Evolutionary conservation across 805 yeast genomes (phyloP).

Genomic region (Saccharomyces kudriavzevii): DNA sequence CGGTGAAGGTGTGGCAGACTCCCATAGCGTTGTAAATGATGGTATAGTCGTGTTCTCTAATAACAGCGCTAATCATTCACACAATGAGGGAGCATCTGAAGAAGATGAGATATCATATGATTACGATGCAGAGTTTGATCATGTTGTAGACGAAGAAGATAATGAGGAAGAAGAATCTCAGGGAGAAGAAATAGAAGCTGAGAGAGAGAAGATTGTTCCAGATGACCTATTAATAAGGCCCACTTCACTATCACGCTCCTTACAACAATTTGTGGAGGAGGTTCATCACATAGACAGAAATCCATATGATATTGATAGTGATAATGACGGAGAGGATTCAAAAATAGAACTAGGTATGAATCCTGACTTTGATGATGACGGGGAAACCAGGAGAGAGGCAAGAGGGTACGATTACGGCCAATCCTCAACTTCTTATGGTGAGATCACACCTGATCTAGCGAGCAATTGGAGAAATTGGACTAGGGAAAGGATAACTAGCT

Average conservation of each 20-base stretch:
- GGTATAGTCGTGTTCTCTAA: constrained; percentile 1
- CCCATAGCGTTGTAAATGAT: constrained; percentile 2
- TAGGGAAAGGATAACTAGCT: constrained; percentile 10
- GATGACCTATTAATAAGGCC: constrained; percentile 3
- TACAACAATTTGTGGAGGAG: constrained; percentile 21
- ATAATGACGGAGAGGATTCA: constrained; percentile 31
- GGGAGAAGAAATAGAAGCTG: constrained; percentile 18
- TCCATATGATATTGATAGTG: constrained; percentile 18
- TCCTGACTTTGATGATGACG: constrained; percentile 11
- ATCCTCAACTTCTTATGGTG: neutral
- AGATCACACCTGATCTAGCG: constrained; percentile 4
- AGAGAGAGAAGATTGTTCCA: constrained; percentile 2
- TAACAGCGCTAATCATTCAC: constrained; percentile 2
- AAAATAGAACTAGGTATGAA: constrained; percentile 26
- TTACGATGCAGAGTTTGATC: constrained; percentile 30
- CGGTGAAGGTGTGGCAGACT: constrained; percentile 1
- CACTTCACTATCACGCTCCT: constrained; percentile 8
- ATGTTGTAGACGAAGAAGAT: constrained; percentile 22
- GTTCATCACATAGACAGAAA: constrained; percentile 13
- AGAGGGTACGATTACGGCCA: neutral
- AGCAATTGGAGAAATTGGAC: constrained; percentile 7
- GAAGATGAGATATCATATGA: constrained; percentile 30
- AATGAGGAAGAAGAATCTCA: constrained; percentile 9
- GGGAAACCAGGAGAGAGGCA: constrained; percentile 3
- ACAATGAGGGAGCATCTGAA: constrained; percentile 15